A percentile compares a stretch with the other conserved stretches of the same genome.
phyloP scores from a whole-genome alignment of 106 monocot genomes.

The Cymbidium sinense region DNA sequence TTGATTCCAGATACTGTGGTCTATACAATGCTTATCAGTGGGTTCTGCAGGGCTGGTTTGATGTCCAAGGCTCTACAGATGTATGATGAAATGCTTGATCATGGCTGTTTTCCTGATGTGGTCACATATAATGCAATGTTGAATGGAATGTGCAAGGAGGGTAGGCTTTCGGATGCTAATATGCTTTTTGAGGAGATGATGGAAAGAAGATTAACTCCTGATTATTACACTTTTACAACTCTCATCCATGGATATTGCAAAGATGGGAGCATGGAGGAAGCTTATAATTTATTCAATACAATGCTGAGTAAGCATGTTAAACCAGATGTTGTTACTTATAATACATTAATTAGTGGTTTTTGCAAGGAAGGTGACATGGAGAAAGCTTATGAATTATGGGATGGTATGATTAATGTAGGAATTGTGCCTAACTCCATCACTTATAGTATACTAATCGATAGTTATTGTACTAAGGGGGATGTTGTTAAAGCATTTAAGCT shows the following conservation, averaged over 20 bases:
- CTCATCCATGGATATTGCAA: constrained; percentile 84
- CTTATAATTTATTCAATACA: constrained; percentile 41
- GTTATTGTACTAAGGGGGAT: constrained; percentile 48
- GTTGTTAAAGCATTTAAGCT: constrained; percentile 49
- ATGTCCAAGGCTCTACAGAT: constrained; percentile 55
- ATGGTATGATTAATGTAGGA: constrained; percentile 52
- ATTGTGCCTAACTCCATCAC: constrained; percentile 66
- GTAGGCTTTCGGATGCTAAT: constrained; percentile 56
- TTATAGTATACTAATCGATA: constrained; percentile 67
- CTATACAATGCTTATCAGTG: constrained; percentile 86
- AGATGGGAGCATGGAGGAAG: constrained; percentile 39
- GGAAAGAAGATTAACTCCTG: constrained; percentile 68
- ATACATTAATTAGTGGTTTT: constrained; percentile 80
- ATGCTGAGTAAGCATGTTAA: constrained; percentile 59
- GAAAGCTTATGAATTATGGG: constrained; percentile 67
- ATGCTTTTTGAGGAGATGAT: constrained; percentile 60
- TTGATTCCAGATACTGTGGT: constrained; percentile 74
- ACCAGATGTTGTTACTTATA: constrained; percentile 85
- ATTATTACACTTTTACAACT: constrained; percentile 69
- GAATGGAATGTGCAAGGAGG: constrained; percentile 69
- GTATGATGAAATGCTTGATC: constrained; percentile 59
- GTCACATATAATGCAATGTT: constrained; percentile 85
- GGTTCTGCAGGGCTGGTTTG: constrained; percentile 51
- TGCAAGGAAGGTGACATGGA: constrained; percentile 73
- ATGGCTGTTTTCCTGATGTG: constrained; percentile 60